Evolutionary conservation across 345 rosid genomes (phyloP), one percentile per base, ranked within the genome.

Genomic region (Sonneratia alba): DNA sequence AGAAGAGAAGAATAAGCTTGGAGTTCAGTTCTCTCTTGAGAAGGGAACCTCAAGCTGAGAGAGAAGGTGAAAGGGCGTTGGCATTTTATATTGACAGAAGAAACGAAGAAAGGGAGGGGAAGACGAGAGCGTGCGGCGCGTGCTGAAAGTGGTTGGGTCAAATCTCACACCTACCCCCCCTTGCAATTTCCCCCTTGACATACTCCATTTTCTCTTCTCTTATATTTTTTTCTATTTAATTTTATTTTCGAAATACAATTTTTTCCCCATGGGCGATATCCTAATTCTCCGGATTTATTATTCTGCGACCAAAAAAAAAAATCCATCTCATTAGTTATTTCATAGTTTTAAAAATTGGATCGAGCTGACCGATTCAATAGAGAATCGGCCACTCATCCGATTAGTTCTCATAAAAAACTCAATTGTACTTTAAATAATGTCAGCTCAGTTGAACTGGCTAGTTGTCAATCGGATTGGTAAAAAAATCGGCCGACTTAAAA

Each of bases 31-130:
- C 9, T 13, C 40, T 57, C 42, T 57, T 27, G 74, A 15, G 74
- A 73, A 84, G 81, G 78, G 85, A 84, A 86, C 87, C 87, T 72
- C 88, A 84, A 86, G 90, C 90, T 83, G 88, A 78, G 81, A 24
- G 32, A 53, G 21, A 40, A 67, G 16, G 57, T n/a, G 40, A 14
- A 21, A 37, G 51, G 24, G 38, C 4, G 0, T 0, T 15, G 79
- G 68, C 66, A 1, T 74, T 82, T 70, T 84, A 84, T 84, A 82
- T 7, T 57, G 4, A 38, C 36, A 18, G 21, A 43, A 43, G 16
- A 12, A 8, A 3, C 24, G 36, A 6, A 18, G 12, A 21, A 27
- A 16, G 14, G 56, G 1, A 15, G 34, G 14, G 48, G n/a, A 43
- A 71, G 74, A 45, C 18, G 64, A 56, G 48, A n/a, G 75, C 68